Evolutionary conservation across 2,329 filamentous ascomycete species (phyloP), one percentile per base, ranked within the genome.

Genomic region (Apiospora aurea): DNA sequence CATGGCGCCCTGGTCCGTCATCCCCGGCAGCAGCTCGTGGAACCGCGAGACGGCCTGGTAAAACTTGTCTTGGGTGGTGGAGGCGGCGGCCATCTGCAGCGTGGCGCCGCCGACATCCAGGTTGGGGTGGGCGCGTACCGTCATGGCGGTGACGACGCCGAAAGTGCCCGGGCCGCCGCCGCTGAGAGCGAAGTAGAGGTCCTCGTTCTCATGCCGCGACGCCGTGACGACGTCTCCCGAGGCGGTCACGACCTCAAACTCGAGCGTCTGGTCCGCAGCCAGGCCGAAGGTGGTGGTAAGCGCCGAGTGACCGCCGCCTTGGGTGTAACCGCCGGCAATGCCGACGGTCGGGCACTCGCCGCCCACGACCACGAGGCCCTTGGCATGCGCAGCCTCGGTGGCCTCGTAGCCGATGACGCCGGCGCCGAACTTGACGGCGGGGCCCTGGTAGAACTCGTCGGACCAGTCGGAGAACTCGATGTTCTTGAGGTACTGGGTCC

Each of bases 121-220:
- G 24, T 75, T 74, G 4, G 76, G 73, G 49, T 75, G 69, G 3
- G 77, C 73, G 38, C 71, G 71, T 16, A 78, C 72, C 2, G 77
- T 78, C 68, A 77, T 77, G 2, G 73, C 72, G 10, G 67, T 77
- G 2, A 88, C 84, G 1, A 89, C 79, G 1, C 83, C 87, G 72
- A 85, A 89, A 8, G 82, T 87, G 2, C 85, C 85, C 4, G 82
- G 83, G 1, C 87, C 86, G 4, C 87, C 86, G 18, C 86, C 86
- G 69, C 81, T 80, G 1, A 88, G 78, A 6, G 87, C 87, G 86
- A 87, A 90, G 78, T 86, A 88, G 1, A 89, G 80, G 70, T 89
- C 87, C 0, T 79, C 71, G 70, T 88, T 84, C 34, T 84, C 73
- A 1, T 79, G 77, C 7, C 76, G 80, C 16, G 80, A 83, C 1